Conservation (phyloP, 306 rosid species). For the Gastrolobium villosum region DNA sequence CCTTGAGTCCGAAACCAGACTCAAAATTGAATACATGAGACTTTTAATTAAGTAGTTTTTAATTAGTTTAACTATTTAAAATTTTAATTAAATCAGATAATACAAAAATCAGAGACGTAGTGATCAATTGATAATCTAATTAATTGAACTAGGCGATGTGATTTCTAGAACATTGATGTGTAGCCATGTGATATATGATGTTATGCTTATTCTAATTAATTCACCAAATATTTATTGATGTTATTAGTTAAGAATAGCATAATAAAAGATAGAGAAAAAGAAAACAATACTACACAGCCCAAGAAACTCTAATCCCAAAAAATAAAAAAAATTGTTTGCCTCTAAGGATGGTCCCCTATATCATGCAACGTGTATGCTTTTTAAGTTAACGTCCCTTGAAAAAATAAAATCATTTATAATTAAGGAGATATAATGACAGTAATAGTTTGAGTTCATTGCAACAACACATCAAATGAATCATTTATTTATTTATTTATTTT, state of each 20-base stretch:
- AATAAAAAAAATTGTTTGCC: neutral
- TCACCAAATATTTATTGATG: neutral
- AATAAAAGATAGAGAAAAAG: neutral
- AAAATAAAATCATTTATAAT: neutral
- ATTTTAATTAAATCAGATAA: too few species aligned
- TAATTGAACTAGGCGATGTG: too few species aligned
- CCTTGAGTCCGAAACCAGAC: neutral
- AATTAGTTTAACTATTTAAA: too few species aligned
- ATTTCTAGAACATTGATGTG: too few species aligned
- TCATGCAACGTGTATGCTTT: conserved; percentile 16
- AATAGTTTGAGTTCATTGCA: conserved; percentile 31
- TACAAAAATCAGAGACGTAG: too few species aligned
- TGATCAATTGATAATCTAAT: too few species aligned
- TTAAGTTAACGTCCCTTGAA: conserved; percentile 6
- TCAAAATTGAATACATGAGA: too few species aligned
- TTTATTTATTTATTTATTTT: neutral
- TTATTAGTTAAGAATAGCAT: neutral
- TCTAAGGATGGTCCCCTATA: conserved; percentile 27
- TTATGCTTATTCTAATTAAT: neutral
- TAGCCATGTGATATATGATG: neutral
- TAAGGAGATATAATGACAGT: neutral
- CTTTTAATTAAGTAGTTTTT: too few species aligned
- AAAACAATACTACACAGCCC: neutral
- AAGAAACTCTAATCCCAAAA: neutral
- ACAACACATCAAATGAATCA: conserved; percentile 16